Percentiles rank a stretch among this genome's conserved stretches.
phyloP scores from a whole-genome alignment of 495 filamentous ascomycete species.

The Hapsidospora chrysogenum region DNA sequence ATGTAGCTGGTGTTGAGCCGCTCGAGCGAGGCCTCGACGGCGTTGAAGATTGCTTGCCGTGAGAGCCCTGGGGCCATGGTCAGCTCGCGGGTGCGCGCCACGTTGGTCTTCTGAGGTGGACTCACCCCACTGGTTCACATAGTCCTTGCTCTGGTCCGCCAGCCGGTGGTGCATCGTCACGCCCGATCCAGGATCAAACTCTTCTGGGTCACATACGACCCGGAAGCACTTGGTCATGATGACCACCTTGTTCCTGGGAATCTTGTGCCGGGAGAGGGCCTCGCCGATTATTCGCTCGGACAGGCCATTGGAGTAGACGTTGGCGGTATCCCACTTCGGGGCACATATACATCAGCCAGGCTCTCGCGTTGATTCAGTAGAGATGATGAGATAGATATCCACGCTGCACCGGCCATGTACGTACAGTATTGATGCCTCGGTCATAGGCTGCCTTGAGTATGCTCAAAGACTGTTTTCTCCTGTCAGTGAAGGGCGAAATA shows the following conservation, averaged over 20 bases:
- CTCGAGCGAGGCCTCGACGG: constrained; percentile 41
- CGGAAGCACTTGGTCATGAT: constrained; percentile 44
- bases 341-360: too few species aligned
- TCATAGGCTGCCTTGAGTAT: too few species aligned
- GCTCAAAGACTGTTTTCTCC: too few species aligned
- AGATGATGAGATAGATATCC: too few species aligned
- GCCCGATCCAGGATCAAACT: constrained; percentile 19
- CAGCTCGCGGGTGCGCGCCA: too few species aligned
- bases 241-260: constrained; percentile 47
- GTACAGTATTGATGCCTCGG: too few species aligned
- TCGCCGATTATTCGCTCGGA: constrained; percentile 51
- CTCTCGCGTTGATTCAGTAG: too few species aligned
- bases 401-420: too few species aligned
- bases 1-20: constrained; percentile 50
- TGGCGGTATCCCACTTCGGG: constrained; percentile 28
- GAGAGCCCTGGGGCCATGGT: constrained; percentile 26
- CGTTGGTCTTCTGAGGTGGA: too few species aligned
- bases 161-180: too few species aligned
- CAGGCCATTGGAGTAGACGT: constrained; percentile 42
- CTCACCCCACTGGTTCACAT: constrained; percentile 5
- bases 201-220: constrained; percentile 3
- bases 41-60: constrained; percentile 45
- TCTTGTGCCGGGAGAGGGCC: constrained; percentile 46
- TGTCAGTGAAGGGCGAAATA: too few species aligned
- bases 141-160: too few species aligned